Evolutionary conservation across 495 filamentous ascomycete genomes (phyloP).

Genomic region (Penicillium simplicissimum): DNA sequence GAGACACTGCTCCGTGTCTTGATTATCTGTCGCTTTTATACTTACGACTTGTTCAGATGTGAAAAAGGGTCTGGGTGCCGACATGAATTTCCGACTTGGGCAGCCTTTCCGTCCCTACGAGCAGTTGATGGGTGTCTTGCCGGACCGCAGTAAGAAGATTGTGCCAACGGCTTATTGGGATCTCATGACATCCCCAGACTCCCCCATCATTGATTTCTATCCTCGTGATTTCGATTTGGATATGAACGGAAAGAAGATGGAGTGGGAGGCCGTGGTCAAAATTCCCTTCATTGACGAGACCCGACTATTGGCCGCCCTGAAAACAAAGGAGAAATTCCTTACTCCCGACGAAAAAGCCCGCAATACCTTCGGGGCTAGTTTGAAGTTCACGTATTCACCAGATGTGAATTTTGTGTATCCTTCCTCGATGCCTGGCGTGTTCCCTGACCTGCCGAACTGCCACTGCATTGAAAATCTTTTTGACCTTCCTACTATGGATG

Average conservation of each 20-base stretch:
- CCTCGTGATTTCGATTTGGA: conserved; percentile 96
- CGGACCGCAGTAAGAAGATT: conserved; percentile 94
- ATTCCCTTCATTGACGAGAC: conserved; percentile 98
- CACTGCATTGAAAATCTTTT: conserved; percentile 94
- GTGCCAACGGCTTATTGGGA: conserved; percentile 86
- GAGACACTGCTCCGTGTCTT: neutral
- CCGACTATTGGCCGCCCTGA: conserved; percentile 81
- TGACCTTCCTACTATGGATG: conserved; percentile 89
- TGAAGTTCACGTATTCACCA: conserved; percentile 88
- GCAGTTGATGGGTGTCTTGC: conserved; percentile 97
- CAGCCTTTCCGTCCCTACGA: conserved; percentile 94
- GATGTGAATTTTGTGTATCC: conserved; percentile 77
- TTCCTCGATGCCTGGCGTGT: conserved; percentile 84
- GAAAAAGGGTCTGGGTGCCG: conserved; percentile 76
- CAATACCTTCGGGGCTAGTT: conserved; percentile 86
- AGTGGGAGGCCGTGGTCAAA: conserved; percentile 99
- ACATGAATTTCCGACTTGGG: conserved; percentile 89
- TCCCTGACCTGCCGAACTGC: conserved; percentile 85
- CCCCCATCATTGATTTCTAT: conserved; percentile 99
- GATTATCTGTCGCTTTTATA: neutral
- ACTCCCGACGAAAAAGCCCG: conserved; percentile 72
- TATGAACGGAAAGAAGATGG: conserved; percentile 99
- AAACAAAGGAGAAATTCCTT: conserved; percentile 73
- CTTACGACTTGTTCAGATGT: conserved; percentile 61
- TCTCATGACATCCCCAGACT: conserved; percentile 85